phyloP scores from a whole-genome alignment of 176 grass and related monocot species.

The Paspalum vaginatum region DNA sequence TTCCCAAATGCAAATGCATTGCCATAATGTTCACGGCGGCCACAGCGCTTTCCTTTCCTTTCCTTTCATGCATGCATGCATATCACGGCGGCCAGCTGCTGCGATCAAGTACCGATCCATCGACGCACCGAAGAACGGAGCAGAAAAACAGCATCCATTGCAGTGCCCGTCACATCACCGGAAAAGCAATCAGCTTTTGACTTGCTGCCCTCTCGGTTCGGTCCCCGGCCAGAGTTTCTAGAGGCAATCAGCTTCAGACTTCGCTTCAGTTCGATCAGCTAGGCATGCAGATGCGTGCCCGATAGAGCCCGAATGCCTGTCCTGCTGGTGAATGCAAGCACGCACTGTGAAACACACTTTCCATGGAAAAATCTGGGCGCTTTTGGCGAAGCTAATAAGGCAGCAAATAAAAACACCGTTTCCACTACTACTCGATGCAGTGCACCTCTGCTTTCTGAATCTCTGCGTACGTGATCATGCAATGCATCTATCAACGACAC shows the following conservation, averaged over 20 bases:
- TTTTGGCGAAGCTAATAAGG: background rate
- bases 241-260: background rate
- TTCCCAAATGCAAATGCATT: conserved; percentile 14
- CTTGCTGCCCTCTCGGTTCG: conserved; percentile 27
- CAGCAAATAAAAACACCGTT: background rate
- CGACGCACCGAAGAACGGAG: too few species aligned
- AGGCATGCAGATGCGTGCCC: too few species aligned
- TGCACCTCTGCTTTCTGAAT: background rate
- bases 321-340: background rate
- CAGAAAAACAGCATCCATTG: conserved; percentile 33
- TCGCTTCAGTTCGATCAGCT: background rate
- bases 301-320: too few species aligned
- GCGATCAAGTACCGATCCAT: conserved; percentile 38
- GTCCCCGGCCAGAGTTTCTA: conserved; percentile 27
- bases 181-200: conserved; percentile 47
- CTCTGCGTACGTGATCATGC: conserved; percentile 6
- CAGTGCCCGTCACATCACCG: conserved; percentile 29
- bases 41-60: background rate
- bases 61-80: conserved; percentile 15
- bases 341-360: conserved; percentile 2
- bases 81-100: conserved; percentile 24
- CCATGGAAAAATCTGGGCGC: background rate
- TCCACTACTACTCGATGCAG: background rate
- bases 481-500: background rate
- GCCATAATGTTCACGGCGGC: conserved; percentile 23